phyloP scores from a whole-genome alignment of 169 alveolate genomes.

The Plasmodium coatneyi region DNA sequence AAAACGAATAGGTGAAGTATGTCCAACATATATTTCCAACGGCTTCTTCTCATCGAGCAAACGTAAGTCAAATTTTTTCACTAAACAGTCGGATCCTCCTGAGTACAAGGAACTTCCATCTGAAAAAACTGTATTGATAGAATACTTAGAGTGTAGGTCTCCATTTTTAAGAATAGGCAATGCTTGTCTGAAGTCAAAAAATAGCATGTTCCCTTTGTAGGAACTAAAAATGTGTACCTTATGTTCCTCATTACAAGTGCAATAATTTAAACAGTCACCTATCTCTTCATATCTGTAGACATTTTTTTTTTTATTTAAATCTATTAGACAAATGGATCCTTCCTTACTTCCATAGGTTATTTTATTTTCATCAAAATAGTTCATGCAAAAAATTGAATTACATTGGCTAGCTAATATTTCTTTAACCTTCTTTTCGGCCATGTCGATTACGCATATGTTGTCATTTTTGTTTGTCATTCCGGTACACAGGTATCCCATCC shows the following conservation, averaged over 20 bases:
- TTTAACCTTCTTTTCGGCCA: slow-evolving; percentile 12
- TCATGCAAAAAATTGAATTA: slow-evolving; percentile 55
- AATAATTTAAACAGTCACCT: slow-evolving; percentile 33
- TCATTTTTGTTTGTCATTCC: slow-evolving; percentile 46
- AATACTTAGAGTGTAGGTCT: slow-evolving; percentile 42
- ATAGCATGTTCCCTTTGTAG: slow-evolving; percentile 41
- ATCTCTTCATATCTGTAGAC: slow-evolving; percentile 50
- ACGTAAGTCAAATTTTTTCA: slow-evolving; percentile 58
- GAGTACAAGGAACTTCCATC: slow-evolving; percentile 26
- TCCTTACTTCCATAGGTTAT: slow-evolving; percentile 64
- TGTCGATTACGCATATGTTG: slow-evolving; percentile 42
- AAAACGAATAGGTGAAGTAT: slow-evolving; percentile 60
- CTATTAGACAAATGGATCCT: slow-evolving; percentile 44
- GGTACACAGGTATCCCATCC: slow-evolving; percentile 4
- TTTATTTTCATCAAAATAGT: slow-evolving; percentile 43
- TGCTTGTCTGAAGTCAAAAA: slow-evolving; percentile 30
- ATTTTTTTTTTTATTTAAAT: slow-evolving; percentile 50
- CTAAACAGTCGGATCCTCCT: slow-evolving; percentile 61
- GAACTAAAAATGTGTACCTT: slow-evolving; percentile 58
- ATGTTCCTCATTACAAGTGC: neutral
- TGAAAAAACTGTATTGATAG: slow-evolving; percentile 15
- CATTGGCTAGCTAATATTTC: slow-evolving; percentile 6
- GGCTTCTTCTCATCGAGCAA: slow-evolving; percentile 15
- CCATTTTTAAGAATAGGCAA: slow-evolving; percentile 40
- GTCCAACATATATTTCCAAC: slow-evolving; percentile 44